These are phyloP conservation scores for Beauveria bassiana DNA, from an alignment of 2,329 filamentous ascomycete species.

Conservation along the genomic window DNA sequence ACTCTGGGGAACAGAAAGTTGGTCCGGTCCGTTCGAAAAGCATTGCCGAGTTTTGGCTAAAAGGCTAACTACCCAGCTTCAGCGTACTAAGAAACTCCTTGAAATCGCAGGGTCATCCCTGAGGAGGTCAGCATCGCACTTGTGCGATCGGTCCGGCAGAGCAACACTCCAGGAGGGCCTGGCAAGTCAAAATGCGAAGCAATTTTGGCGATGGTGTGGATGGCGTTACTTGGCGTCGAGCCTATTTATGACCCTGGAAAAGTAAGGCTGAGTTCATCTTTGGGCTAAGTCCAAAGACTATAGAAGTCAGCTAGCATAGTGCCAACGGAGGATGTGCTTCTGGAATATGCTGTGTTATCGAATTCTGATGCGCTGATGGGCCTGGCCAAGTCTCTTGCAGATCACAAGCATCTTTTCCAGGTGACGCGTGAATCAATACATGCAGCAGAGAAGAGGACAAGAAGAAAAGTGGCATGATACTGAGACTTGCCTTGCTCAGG, in stretches of 20 bases:
- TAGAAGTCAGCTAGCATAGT: slow-evolving; percentile 82
- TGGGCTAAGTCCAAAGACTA: slow-evolving; percentile 71
- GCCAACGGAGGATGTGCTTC: slow-evolving; percentile 79
- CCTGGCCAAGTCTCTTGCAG: slow-evolving; percentile 48
- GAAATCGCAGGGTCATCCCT: background rate
- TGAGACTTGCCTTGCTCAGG: background rate
- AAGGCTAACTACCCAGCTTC: slow-evolving; percentile 61
- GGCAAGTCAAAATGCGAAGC: slow-evolving; percentile 17
- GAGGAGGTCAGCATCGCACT: background rate
- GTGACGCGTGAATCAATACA: background rate
- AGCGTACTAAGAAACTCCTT: slow-evolving; percentile 24
- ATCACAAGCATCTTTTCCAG: slow-evolving; percentile 50
- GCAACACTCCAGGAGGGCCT: background rate
- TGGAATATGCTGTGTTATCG: slow-evolving; percentile 74
- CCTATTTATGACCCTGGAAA: slow-evolving; percentile 71
- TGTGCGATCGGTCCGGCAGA: slow-evolving; percentile 1
- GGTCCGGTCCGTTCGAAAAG: slow-evolving; percentile 76
- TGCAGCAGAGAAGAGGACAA: slow-evolving; percentile 1
- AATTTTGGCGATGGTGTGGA: slow-evolving; percentile 37
- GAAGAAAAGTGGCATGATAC: slow-evolving; percentile 1
- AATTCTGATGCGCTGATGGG: slow-evolving; percentile 68
- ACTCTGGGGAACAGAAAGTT: slow-evolving; percentile 87
- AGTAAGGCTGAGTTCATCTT: slow-evolving; percentile 72
- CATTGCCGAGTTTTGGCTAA: slow-evolving; percentile 47
- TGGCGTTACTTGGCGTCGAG: slow-evolving; percentile 71